Evolutionary conservation across 1,284 basidiomycete genomes (phyloP).

Genomic region (Coriolopsis trogii): DNA sequence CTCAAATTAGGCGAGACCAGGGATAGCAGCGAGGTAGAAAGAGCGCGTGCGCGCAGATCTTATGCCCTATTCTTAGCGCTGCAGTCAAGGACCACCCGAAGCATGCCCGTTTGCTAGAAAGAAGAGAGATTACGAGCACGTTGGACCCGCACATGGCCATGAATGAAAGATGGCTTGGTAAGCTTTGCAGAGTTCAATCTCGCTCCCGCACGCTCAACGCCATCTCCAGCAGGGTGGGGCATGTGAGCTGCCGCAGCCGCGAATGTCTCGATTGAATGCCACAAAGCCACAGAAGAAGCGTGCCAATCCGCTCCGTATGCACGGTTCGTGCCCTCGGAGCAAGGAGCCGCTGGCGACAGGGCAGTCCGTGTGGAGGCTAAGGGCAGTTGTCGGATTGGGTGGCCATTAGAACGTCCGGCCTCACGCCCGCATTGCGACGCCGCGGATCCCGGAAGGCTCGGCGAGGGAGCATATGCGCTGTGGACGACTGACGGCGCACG

Average conservation of each 20-base stretch:
- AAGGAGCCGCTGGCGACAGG: neutral
- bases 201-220: no score
- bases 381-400: neutral
- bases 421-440: neutral
- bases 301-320: neutral
- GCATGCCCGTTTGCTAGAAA: neutral
- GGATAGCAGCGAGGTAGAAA: no score
- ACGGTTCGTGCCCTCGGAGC: slow-evolving; percentile 1
- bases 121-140: slow-evolving; percentile 6
- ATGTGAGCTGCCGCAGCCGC: no score
- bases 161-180: no score
- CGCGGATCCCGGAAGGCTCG: slow-evolving; percentile 21
- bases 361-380: neutral
- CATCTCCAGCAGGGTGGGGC: no score
- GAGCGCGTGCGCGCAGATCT: slow-evolving; percentile 4
- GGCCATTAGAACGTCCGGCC: slow-evolving; percentile 2
- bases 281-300: neutral
- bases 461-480: slow-evolving; percentile 2
- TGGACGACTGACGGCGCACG: neutral
- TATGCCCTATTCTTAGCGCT: neutral
- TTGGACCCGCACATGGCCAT: no score
- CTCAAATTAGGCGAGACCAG: no score
- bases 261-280: no score
- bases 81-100: neutral
- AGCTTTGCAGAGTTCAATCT: no score